Base-by-base conservation (phyloP, 306 rosid species). In the Ormosia emarginata region DNA sequence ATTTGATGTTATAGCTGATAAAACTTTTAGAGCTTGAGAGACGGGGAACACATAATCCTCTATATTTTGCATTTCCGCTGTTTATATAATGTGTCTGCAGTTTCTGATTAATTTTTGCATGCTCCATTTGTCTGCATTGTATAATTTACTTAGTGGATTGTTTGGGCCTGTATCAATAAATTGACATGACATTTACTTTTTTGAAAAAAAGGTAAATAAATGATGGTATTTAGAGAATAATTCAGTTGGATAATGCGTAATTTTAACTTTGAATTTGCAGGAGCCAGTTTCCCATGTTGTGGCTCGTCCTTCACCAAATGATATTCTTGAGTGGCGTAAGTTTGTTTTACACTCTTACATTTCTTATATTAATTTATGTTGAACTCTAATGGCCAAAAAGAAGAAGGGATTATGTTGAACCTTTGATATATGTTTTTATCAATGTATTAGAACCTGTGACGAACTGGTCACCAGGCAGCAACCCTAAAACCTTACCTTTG, bases 271-370 rank as follows among this genome's bases (percentile, higher is more conserved):
- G 49, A 75, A 57, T 47, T 57, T 79, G 74, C 84, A 93, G 99
- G 99, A 96, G 86, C 99, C 99, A n/a, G 99, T 96, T 75, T 86
- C 99, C 14, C 98, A 96, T 92, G 88, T 93, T 74, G 97, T 92
- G 63, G 97, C 99, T 33, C 92, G 91, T 75, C 99, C 99, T 79
- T 91, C 91, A 52, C 94, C 99, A 33, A 96, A 87, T 80, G 97
- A 96, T 77, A 92, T 96, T 91, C 99, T 96, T 47, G 98, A 96
- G 71, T 96, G 99, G 99, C 98, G 99, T 96, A 90, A 92, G 99
- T 93, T 79, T 73, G 64, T 68, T 81, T 59, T 30, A 67, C 79
- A 5, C n/a, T 29, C 6, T 43, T 15, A 10, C 50, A 49, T 66
- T 47, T 83, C 68, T 44, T 49, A 36, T 57, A 13, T 67, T 39